phyloP scores from a whole-genome alignment of 768 basidiomycete species.

The Ramaria sp. region DNA sequence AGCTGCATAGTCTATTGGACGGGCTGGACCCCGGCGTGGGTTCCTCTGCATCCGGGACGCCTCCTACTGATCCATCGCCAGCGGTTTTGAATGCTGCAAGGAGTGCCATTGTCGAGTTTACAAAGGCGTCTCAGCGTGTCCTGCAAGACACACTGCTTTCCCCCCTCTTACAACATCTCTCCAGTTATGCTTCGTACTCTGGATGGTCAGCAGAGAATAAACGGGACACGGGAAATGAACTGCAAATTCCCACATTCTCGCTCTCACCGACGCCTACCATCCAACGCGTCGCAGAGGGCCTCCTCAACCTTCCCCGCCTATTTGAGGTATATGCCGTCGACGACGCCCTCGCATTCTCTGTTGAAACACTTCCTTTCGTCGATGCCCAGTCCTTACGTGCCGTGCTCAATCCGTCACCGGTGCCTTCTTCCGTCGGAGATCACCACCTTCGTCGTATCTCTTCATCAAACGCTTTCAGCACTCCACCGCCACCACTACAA shows the following conservation, averaged over 20 bases:
- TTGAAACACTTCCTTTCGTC: slow-evolving; percentile 69
- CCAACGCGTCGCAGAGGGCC: slow-evolving; percentile 84
- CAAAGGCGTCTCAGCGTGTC: slow-evolving; percentile 61
- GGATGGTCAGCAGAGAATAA: slow-evolving; percentile 49
- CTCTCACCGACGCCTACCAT: slow-evolving; percentile 83
- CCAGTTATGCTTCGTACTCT: slow-evolving; percentile 54
- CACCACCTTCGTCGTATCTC: slow-evolving; percentile 33
- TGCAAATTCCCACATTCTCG: slow-evolving; percentile 84
- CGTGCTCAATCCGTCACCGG: background rate
- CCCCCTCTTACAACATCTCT: slow-evolving; percentile 66
- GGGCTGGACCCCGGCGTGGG: slow-evolving; percentile 32
- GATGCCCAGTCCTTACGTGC: slow-evolving; percentile 33
- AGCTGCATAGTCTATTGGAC: slow-evolving; percentile 54
- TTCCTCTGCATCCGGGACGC: slow-evolving; percentile 14
- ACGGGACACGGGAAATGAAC: slow-evolving; percentile 23
- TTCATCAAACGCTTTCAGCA: slow-evolving; percentile 21
- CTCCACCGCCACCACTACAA: background rate
- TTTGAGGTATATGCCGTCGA: slow-evolving; percentile 94
- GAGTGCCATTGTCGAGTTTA: slow-evolving; percentile 48
- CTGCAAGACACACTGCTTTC: slow-evolving; percentile 78
- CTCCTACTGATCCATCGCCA: slow-evolving; percentile 18
- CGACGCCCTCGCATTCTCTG: slow-evolving; percentile 79
- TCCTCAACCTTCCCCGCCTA: slow-evolving; percentile 83
- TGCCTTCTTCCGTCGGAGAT: background rate
- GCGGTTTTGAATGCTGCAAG: slow-evolving; percentile 45